Base-by-base conservation (phyloP, 1,139 yeast genomes). In the Scheffersomyces titani region DNA sequence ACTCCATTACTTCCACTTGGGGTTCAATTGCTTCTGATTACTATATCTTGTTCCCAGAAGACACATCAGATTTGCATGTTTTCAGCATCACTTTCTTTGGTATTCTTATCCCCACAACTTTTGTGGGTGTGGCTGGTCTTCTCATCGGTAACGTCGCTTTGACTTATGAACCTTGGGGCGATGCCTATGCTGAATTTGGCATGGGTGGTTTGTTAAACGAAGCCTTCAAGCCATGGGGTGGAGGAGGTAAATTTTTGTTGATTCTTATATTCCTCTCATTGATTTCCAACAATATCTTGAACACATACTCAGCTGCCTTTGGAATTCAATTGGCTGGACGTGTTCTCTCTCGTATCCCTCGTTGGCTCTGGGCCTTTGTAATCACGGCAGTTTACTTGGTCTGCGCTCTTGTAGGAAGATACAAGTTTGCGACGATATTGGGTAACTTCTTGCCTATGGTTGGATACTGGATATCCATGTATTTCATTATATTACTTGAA, bases 371-470 rank as follows among this genome's bases (percentile, higher is more conserved):
- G 84, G 88, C 91, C 1, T 74, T 90, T 51, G 70, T 84, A 1
- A 80, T 89, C 45, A 90, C 93, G 5, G 84, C 79, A 1, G 75
- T 90, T 21, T 88, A 87, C 64, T 77, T 90, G 63, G 86, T 89
- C 1, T 82, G 89, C 69, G 88, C 94, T 1, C 68, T 89, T 54
- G 94, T 86, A 13, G 98, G 98, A 11, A 82, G 91, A 65, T 77
- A 89, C 70, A 85, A 87, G 64, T 89, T 92, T 69, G 81, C 92
- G 51, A 80, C 86, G 3, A 91, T 92, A 60, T 77, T 92, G 67
- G 86, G 92, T n/a, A 92, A 92, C 67, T 92, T 92, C 75, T 77
- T 92, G 63, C 97, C 98, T 9, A 92, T 92, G 97, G 85, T 92
- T 59, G 97, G 97, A 0, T 92, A 92, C 74, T 92, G 98, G 98